Evolutionary conservation across 345 rosid genomes (phyloP).

Genomic region (Rhizophora apiculata): DNA sequence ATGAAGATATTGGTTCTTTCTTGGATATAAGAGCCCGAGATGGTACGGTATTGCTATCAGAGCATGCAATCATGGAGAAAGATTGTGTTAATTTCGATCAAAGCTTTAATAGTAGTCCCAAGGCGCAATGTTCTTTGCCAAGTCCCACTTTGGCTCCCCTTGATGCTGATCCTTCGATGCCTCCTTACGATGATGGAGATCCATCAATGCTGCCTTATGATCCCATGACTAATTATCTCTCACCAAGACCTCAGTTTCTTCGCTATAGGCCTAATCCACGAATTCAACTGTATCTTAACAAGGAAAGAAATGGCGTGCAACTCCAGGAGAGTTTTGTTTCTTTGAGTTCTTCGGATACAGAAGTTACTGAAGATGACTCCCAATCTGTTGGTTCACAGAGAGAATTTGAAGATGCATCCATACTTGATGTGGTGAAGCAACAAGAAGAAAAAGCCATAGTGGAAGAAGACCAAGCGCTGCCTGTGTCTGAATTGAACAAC

Average conservation of each 20-base stretch:
- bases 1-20: slow-evolving; percentile 19
- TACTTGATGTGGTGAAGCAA: slow-evolving; percentile 17
- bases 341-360: slow-evolving; percentile 48
- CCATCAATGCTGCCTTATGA: slow-evolving; percentile 56
- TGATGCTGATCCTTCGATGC: slow-evolving; percentile 54
- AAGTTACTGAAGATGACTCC: slow-evolving; percentile 45
- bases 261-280: slow-evolving; percentile 61
- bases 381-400: slow-evolving; percentile 39
- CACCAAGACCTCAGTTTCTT: slow-evolving; percentile 66
- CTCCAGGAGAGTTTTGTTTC: slow-evolving; percentile 49
- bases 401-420: slow-evolving; percentile 39
- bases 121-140: slow-evolving; percentile 26
- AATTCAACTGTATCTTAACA: slow-evolving; percentile 35
- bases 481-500: slow-evolving; percentile 17
- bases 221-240: slow-evolving; percentile 52
- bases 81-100: slow-evolving; percentile 47
- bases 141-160: slow-evolving; percentile 48
- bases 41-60: slow-evolving; percentile 11
- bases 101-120: slow-evolving; percentile 41
- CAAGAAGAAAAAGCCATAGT: slow-evolving; percentile 14
- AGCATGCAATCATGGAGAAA: slow-evolving; percentile 17
- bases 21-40: slow-evolving; percentile 4
- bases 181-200: slow-evolving; percentile 55
- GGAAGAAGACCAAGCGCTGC: slow-evolving; percentile 18
- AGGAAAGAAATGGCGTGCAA: slow-evolving; percentile 37